Evolutionary conservation across 805 yeast species (phyloP).

Genomic region (Saturnispora silvae): DNA sequence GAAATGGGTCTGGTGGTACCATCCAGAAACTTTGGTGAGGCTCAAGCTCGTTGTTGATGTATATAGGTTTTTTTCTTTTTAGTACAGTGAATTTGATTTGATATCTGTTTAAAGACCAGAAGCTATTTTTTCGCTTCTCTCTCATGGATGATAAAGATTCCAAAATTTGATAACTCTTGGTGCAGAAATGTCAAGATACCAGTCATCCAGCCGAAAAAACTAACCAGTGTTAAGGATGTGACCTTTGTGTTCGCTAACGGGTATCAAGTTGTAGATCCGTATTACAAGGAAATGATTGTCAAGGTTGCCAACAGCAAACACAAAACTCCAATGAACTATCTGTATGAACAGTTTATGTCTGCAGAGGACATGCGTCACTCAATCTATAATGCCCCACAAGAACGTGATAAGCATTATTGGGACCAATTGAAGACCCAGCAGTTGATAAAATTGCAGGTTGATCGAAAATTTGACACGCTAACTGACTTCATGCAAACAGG

Average conservation of each 20-base stretch:
- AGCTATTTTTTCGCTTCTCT: not conserved
- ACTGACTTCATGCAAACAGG: not conserved
- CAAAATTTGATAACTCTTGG: conserved; percentile 2
- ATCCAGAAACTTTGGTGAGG: conserved; percentile 24
- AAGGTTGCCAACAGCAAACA: not conserved
- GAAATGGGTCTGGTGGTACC: conserved; percentile 17
- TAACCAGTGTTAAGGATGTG: not conserved
- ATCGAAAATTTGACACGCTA: not conserved
- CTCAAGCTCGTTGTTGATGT: not conserved
- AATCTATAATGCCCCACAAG: not conserved
- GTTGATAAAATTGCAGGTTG: not conserved
- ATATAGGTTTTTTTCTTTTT: not conserved
- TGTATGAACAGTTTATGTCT: not conserved
- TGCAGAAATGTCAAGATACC: not conserved
- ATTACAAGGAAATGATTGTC: conserved; percentile 3
- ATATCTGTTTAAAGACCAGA: too few relatives aligned
- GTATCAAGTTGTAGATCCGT: conserved; percentile 1
- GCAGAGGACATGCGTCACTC: not conserved
- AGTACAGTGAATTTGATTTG: too few relatives aligned
- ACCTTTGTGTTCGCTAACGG: not conserved
- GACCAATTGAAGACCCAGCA: not conserved
- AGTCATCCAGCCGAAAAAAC: not conserved
- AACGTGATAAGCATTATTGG: conserved; percentile 1
- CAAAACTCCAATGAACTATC: not conserved
- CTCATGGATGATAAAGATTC: not conserved